These are phyloP conservation scores for Solanum sejunctum DNA, from an alignment of 257 asterid species.

Conservation along the genomic window DNA sequence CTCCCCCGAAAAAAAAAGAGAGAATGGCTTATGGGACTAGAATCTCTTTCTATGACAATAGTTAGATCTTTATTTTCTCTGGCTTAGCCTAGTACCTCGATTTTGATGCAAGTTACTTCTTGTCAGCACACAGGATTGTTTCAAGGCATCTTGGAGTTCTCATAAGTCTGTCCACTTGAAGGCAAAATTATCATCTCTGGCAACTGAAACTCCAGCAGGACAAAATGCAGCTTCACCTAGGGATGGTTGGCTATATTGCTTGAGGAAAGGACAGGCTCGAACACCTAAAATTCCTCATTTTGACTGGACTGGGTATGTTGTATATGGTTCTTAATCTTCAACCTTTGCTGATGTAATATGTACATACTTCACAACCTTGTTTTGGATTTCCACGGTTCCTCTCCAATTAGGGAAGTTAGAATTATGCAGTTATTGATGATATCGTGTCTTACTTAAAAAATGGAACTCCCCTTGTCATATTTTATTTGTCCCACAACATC, in stretches of 20 bases:
- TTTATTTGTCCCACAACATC: background rate
- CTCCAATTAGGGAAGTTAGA: background rate
- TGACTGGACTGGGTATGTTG: slow-evolving; percentile 86
- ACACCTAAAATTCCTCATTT: slow-evolving; percentile 65
- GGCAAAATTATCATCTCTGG: slow-evolving; percentile 44
- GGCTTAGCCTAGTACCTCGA: background rate
- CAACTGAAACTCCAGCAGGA: slow-evolving; percentile 26
- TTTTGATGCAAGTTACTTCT: slow-evolving; percentile 3
- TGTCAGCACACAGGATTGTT: slow-evolving; percentile 83
- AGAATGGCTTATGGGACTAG: background rate
- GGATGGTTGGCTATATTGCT: slow-evolving; percentile 84
- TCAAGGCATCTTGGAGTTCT: slow-evolving; percentile 92
- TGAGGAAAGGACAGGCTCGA: slow-evolving; percentile 78
- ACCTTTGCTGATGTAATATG: background rate
- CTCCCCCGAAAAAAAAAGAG: too few species aligned
- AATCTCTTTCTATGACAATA: background rate
- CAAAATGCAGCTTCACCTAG: slow-evolving; percentile 27
- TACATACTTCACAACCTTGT: background rate
- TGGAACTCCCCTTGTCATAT: background rate
- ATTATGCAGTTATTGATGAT: background rate
- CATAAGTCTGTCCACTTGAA: slow-evolving; percentile 78
- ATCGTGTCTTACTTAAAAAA: background rate
- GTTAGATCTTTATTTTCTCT: background rate
- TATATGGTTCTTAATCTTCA: background rate
- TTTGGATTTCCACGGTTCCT: background rate